These are phyloP conservation scores for Pseudopithomyces maydicus DNA, from an alignment of 2,329 filamentous ascomycete genomes.

Conservation along the genomic window DNA sequence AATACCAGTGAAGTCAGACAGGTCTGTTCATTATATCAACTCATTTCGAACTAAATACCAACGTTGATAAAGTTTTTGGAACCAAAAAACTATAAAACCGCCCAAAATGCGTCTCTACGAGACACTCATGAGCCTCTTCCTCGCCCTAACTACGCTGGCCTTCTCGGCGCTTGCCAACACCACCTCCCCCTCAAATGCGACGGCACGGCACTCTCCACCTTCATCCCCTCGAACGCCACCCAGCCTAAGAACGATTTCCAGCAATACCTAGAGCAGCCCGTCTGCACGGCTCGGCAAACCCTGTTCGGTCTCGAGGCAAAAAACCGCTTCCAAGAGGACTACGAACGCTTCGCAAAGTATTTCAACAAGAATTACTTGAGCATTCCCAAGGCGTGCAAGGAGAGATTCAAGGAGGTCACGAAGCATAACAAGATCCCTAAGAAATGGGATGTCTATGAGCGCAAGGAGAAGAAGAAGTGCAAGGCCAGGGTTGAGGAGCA, in stretches of 20 bases:
- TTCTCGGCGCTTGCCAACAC: neutral
- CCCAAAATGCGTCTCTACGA: neutral
- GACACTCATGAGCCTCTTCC: neutral
- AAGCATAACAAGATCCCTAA: neutral
- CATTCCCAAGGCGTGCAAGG: neutral
- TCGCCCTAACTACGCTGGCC: neutral
- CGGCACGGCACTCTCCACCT: neutral
- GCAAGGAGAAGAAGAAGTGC: neutral
- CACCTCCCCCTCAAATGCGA: neutral
- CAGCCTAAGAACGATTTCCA: neutral
- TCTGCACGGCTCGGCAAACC: neutral
- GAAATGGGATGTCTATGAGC: neutral
- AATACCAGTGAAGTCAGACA: too few relatives aligned
- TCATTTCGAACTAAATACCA: too few relatives aligned
- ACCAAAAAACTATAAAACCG: too few relatives aligned
- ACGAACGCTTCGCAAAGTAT: neutral
- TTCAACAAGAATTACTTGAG: neutral
- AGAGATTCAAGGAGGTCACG: neutral
- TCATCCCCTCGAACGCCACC: neutral
- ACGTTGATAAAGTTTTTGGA: too few relatives aligned
- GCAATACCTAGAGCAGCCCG: neutral
- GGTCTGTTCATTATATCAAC: too few relatives aligned
- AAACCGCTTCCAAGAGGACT: constrained; percentile 6
- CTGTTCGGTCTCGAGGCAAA: neutral
- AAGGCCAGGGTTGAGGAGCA: neutral